Evolutionary conservation across 345 rosid genomes (phyloP).

Genomic region (Dimocarpus longan): DNA sequence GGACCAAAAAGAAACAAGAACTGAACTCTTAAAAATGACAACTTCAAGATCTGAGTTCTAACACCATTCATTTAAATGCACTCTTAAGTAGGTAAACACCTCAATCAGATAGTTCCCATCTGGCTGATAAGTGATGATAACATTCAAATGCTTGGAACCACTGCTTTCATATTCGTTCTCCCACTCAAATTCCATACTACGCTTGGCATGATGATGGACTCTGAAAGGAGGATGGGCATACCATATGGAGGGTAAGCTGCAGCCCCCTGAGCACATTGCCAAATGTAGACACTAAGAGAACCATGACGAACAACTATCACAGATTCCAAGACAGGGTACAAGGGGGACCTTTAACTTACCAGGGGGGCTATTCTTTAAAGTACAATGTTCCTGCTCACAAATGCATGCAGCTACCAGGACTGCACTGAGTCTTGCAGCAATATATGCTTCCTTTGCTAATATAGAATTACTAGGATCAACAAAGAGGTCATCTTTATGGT

Average conservation of each 20-base stretch:
- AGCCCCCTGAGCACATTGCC: conserved; percentile 48
- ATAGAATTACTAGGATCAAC: conserved; percentile 52
- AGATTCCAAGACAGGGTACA: conserved; percentile 17
- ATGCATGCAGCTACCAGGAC: conserved; percentile 73
- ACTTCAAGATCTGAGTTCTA: conserved; percentile 2
- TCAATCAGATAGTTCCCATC: conserved; percentile 70
- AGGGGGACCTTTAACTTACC: conserved; percentile 50
- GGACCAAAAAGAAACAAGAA: neutral
- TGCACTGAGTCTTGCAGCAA: conserved; percentile 59
- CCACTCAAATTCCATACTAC: conserved; percentile 74
- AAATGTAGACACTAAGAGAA: conserved; percentile 23
- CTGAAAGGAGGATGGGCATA: conserved; percentile 78
- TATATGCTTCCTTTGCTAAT: conserved; percentile 47
- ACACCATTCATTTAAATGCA: conserved; percentile 16
- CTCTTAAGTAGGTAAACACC: conserved; percentile 40
- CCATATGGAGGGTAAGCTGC: conserved; percentile 60
- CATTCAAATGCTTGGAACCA: conserved; percentile 45
- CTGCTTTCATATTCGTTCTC: conserved; percentile 52
- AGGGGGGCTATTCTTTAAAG: conserved; percentile 38
- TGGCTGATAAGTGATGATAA: conserved; percentile 49
- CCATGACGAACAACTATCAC: conserved; percentile 5
- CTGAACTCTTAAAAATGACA: conserved; percentile 15
- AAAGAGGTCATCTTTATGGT: conserved; percentile 73
- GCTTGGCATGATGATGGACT: conserved; percentile 66
- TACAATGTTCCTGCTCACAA: conserved; percentile 56